Evolutionary conservation across 305 asterid species (phyloP).

Genomic region (Solanum aculeatissimum): DNA sequence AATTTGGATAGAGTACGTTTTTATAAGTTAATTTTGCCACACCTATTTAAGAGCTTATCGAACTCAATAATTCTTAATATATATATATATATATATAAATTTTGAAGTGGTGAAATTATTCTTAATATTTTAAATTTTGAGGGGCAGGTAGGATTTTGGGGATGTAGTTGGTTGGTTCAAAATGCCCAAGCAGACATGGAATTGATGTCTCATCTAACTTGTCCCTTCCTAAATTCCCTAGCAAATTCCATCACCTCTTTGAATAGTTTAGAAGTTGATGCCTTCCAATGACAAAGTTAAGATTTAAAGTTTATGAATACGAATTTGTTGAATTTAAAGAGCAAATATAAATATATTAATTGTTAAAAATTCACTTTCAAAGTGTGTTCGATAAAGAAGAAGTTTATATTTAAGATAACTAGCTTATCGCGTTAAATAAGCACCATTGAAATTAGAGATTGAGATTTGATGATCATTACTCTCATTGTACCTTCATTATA

Average conservation of each 20-base stretch:
- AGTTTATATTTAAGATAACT: neutral
- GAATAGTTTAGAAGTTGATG: neutral
- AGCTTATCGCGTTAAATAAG: neutral
- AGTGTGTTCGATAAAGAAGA: neutral
- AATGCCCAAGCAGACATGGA: neutral
- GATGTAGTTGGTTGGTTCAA: neutral
- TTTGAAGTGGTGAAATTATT: neutral
- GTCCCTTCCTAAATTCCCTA: neutral
- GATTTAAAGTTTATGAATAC: neutral
- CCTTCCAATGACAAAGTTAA: fast-evolving
- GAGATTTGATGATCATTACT: neutral
- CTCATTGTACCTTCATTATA: neutral
- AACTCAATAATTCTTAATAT: too few species aligned
- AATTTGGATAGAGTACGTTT: too few species aligned
- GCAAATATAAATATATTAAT: neutral
- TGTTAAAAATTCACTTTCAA: neutral
- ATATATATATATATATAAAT: too few species aligned
- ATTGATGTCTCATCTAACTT: neutral
- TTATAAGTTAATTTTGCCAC: too few species aligned
- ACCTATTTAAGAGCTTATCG: too few species aligned
- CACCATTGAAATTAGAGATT: neutral
- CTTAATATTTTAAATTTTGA: neutral
- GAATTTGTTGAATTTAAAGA: neutral
- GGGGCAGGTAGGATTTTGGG: neutral
- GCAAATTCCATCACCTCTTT: neutral